phyloP scores from a whole-genome alignment of 352 stramenopile genomes.

The Pelagophyceae sp. region DNA sequence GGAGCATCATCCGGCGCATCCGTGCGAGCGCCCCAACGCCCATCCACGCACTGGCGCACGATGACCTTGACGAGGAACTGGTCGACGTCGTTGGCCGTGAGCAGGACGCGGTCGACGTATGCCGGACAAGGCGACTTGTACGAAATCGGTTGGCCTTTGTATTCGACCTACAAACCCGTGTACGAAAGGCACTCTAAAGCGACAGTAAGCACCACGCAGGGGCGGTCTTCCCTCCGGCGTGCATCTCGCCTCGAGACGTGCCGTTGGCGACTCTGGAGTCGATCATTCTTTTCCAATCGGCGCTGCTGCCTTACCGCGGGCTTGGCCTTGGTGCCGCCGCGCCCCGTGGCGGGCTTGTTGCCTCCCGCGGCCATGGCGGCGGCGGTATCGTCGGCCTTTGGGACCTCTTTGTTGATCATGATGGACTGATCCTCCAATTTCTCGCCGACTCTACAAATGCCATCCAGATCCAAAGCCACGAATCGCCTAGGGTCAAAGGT shows the following conservation, averaged over 20 bases:
- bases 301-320: no score
- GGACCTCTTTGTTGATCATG: slow-evolving; percentile 97
- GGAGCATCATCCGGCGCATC: no score
- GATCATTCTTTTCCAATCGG: no score
- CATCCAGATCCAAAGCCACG: slow-evolving; percentile 90
- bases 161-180: slow-evolving; percentile 59
- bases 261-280: no score
- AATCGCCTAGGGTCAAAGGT: no score
- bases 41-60: slow-evolving; percentile 84
- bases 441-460: slow-evolving; percentile 78
- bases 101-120: slow-evolving; percentile 96
- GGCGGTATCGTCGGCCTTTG: slow-evolving; percentile 60
- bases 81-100: slow-evolving; percentile 95
- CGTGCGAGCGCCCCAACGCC: no score
- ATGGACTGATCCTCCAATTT: slow-evolving; percentile 72
- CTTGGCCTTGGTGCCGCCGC: no score
- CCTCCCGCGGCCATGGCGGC: not conserved
- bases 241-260: no score
- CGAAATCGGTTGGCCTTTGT: slow-evolving; percentile 71
- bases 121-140: slow-evolving; percentile 88
- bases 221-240: no score
- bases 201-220: no score
- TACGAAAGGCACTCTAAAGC: no score
- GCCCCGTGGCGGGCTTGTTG: no score
- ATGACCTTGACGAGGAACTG: slow-evolving; percentile 97